These are phyloP conservation scores for Cercospora nicotianae DNA, from an alignment of 2,329 filamentous ascomycete genomes.

Conservation along the genomic window DNA sequence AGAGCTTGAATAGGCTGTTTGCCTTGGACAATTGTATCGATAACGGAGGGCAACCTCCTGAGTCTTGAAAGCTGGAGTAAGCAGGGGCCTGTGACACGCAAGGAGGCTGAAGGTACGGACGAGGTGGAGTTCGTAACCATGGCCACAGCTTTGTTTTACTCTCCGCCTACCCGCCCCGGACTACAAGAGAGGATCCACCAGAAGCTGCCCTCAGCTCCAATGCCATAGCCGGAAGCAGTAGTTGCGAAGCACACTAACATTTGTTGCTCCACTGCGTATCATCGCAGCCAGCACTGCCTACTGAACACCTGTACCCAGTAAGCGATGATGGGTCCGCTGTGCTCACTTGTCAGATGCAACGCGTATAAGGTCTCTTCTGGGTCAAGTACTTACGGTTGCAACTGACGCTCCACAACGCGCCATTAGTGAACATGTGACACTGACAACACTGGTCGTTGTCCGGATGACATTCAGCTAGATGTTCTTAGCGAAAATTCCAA, in stretches of 20 bases:
- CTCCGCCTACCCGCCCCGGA: too few species aligned
- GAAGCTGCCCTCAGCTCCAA: too few species aligned
- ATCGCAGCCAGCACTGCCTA: background rate
- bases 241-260: background rate
- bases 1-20: too few species aligned
- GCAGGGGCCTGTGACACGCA: too few species aligned
- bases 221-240: background rate
- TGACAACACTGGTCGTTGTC: background rate
- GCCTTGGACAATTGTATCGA: too few species aligned
- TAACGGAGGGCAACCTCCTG: too few species aligned
- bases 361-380: background rate
- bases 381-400: background rate
- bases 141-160: too few species aligned
- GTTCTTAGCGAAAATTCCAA: background rate
- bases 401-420: background rate
- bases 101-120: too few species aligned
- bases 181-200: too few species aligned
- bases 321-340: background rate
- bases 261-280: background rate
- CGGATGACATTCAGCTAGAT: background rate
- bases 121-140: too few species aligned
- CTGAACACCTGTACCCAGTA: background rate
- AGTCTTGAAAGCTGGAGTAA: too few species aligned
- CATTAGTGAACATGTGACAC: background rate
- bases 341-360: background rate